Evolutionary conservation across 2,329 filamentous ascomycete genomes (phyloP).

Genomic region (Aspergillus tanneri): DNA sequence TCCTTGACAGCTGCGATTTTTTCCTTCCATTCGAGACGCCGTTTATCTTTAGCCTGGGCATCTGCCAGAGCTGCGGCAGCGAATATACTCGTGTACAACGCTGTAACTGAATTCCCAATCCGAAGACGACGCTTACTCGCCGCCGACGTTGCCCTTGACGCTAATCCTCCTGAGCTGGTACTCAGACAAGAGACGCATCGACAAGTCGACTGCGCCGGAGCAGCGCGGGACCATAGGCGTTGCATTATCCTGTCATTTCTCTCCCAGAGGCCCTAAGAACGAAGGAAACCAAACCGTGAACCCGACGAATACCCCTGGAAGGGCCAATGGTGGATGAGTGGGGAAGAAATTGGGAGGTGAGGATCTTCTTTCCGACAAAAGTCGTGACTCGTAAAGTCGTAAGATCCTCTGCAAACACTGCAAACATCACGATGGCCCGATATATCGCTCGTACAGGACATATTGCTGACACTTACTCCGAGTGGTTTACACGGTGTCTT

Average conservation of each 20-base stretch:
- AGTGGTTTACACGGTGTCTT: background rate
- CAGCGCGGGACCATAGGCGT: slow-evolving; percentile 44
- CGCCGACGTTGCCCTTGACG: slow-evolving; percentile 36
- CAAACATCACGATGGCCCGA: slow-evolving; percentile 32
- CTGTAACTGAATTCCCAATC: slow-evolving; percentile 44
- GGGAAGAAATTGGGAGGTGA: background rate
- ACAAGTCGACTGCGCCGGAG: slow-evolving; percentile 39
- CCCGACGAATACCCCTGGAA: slow-evolving; percentile 18
- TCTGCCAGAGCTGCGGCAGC: slow-evolving; percentile 44
- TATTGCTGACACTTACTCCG: background rate
- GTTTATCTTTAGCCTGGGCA: slow-evolving; percentile 40
- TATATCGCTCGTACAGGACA: background rate
- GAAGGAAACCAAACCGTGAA: background rate
- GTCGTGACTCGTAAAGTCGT: slow-evolving; percentile 10
- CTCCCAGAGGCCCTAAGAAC: background rate
- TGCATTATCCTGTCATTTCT: slow-evolving; percentile 45
- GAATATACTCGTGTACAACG: slow-evolving; percentile 47
- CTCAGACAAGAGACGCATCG: slow-evolving; percentile 44
- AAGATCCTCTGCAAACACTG: slow-evolving; percentile 36
- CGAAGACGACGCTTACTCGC: slow-evolving; percentile 40
- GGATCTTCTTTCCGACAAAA: slow-evolving; percentile 16
- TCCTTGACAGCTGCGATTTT: slow-evolving; percentile 45
- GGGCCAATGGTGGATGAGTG: slow-evolving; percentile 15
- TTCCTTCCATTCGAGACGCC: slow-evolving; percentile 42
- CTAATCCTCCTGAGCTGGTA: slow-evolving; percentile 35